These are phyloP conservation scores for Neurospora terricola DNA, from an alignment of 495 filamentous ascomycete species.

Conservation along the genomic window DNA sequence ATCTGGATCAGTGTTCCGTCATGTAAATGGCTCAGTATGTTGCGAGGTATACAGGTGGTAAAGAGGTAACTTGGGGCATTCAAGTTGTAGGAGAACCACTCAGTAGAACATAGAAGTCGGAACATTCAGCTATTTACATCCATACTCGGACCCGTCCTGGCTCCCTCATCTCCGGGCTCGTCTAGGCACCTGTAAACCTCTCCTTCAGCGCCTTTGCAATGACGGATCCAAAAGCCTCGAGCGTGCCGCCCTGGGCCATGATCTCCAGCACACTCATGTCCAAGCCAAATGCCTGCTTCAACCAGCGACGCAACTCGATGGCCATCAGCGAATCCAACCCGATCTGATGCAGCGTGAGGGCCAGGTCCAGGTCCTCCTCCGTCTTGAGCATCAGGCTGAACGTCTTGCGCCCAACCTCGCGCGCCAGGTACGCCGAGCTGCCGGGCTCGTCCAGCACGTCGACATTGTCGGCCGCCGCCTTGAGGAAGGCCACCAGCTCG, in stretches of 20 bases:
- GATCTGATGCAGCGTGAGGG: background rate
- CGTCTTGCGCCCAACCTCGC: background rate
- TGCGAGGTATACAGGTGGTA: no score
- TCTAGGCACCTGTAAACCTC: no score
- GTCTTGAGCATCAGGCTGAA: background rate
- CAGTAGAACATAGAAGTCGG: no score
- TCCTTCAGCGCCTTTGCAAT: background rate
- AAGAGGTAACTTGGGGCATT: no score
- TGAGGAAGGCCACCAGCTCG: background rate
- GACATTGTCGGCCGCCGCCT: background rate
- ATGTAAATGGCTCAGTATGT: no score
- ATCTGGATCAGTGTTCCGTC: no score
- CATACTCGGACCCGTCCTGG: background rate
- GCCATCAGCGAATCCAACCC: background rate
- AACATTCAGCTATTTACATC: no score
- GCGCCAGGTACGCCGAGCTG: background rate
- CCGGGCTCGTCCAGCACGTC: background rate
- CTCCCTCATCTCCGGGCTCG: no score
- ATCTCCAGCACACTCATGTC: no score
- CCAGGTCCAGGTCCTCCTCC: background rate
- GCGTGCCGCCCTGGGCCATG: background rate
- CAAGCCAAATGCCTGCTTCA: no score
- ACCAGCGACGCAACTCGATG: background rate
- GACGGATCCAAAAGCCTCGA: background rate
- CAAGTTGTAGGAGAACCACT: no score